Evolutionary conservation across 495 filamentous ascomycete species (phyloP), one percentile per base, ranked within the genome.

Genomic region (Cladorrhinum samala): DNA sequence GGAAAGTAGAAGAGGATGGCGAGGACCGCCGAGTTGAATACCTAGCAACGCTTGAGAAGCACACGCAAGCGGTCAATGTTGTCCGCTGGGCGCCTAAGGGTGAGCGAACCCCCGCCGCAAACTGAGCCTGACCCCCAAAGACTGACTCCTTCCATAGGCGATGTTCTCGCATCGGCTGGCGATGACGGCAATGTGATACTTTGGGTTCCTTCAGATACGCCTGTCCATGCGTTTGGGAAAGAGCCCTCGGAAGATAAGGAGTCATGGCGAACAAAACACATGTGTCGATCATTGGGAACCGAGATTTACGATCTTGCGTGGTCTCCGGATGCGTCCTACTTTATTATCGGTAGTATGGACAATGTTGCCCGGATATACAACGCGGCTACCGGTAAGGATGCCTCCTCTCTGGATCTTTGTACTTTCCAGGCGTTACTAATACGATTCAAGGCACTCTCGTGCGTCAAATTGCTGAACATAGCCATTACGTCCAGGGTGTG

Each of bases 281-380:
- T 97, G 93, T 96, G 88, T 67, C 83, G 94, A 42, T 94, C 90
- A 14, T 83, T 84, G 21, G 91, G 89, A 0, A 86, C 88, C 0
- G 93, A 97, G 67, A 97, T 99, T 58, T 99, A 97, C 66, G 93
- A 99, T 65, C 73, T 99, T 53, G 93, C 93, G 38, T 99, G 93
- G 93, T 96, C 93, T 19, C 93, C 93, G 9, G 93, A 99, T 73
- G 92, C 88, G 19, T 77, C 87, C 24, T 96, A 91, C 72, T 95
- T 97, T 73, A 96, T 99, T 56, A 96, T 91, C 17, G 93, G 93
- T 4, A 97, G 94, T 69, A 97, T 96, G 91, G 93, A 99, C 70
- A 99, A 99, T 68, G 83, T 97, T 63, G 91, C 94, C 44, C 78
- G 93, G 40, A 96, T 99, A 55, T 97, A 96, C 76, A 95, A 95